phyloP scores from a whole-genome alignment of 179 eudicot genomes.

The Silene vulgaris region DNA sequence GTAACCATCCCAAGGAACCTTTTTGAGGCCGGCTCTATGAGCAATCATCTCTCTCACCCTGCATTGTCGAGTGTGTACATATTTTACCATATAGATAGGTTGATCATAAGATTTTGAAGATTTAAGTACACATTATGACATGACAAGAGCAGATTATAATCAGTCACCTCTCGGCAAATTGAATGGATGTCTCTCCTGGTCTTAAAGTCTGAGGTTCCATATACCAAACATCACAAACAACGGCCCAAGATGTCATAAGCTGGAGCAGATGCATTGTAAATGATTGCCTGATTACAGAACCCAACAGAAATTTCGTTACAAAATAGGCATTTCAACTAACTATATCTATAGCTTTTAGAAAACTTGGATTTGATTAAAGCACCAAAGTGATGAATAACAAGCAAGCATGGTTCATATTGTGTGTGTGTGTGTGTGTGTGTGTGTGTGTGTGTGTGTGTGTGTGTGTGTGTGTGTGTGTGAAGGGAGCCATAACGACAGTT shows the following conservation, averaged over 20 bases:
- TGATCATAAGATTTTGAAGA: neutral
- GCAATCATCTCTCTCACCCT: conserved; percentile 93
- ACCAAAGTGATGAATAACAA: neutral
- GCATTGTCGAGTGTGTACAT: neutral
- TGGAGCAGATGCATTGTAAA: conserved; percentile 89
- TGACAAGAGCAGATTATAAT: neutral
- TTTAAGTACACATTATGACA: neutral
- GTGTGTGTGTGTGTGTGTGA: too few relatives aligned
- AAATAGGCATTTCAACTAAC: neutral
- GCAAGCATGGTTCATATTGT: neutral
- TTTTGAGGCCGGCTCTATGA: conserved; percentile 85
- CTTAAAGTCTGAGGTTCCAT: conserved; percentile 81
- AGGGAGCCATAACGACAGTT: too few relatives aligned
- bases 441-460: too few relatives aligned
- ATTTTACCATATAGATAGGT: neutral
- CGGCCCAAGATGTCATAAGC: conserved; percentile 99
- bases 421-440: too few relatives aligned
- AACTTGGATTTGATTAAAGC: neutral
- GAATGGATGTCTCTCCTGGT: conserved; percentile 87
- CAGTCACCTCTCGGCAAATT: conserved; percentile 87
- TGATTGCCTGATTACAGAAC: conserved; percentile 61
- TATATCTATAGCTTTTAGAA: neutral
- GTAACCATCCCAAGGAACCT: conserved; percentile 99
- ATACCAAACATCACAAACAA: conserved; percentile 99
- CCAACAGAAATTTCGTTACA: neutral